Conservation (phyloP, 2,329 filamentous ascomycete genomes). For the Aureobasidium melanogenum region DNA sequence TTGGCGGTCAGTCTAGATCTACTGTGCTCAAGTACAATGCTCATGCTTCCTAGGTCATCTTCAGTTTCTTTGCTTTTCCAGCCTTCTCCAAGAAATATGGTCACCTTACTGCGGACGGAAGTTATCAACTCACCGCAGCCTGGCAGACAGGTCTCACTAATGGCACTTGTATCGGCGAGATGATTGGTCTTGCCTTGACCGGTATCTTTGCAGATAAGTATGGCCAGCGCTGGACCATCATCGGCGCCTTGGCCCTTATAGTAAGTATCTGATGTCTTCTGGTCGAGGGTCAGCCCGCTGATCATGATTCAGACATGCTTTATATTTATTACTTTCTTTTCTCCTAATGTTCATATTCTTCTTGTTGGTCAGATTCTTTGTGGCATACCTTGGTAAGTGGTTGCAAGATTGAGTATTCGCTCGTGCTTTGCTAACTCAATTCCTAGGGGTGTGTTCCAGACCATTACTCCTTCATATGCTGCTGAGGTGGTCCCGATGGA, state of each 20-base stretch:
- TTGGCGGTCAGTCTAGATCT: slow-evolving; percentile 12
- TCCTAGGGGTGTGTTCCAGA: slow-evolving; percentile 19
- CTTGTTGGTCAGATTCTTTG: slow-evolving; percentile 30
- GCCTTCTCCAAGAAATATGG: slow-evolving; percentile 31
- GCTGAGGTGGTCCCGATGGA: slow-evolving; percentile 54
- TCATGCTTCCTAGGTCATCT: slow-evolving; percentile 16
- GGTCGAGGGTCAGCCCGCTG: background rate
- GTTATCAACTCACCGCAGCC: slow-evolving; percentile 40
- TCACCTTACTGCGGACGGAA: slow-evolving; percentile 25
- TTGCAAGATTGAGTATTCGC: background rate
- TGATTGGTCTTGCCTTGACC: slow-evolving; percentile 58
- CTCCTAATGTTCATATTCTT: slow-evolving; percentile 16
- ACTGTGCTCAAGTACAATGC: background rate
- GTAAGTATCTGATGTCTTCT: slow-evolving; percentile 5
- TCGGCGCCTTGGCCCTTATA: slow-evolving; percentile 47
- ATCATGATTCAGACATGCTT: slow-evolving; percentile 4
- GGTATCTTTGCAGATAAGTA: slow-evolving; percentile 52
- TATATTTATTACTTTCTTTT: slow-evolving; percentile 14
- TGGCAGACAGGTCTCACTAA: slow-evolving; percentile 50
- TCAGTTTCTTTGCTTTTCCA: slow-evolving; percentile 24
- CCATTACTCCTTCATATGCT: slow-evolving; percentile 50
- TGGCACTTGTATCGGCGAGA: slow-evolving; percentile 52
- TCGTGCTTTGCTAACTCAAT: background rate
- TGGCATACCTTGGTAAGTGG: slow-evolving; percentile 25
- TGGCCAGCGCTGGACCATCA: slow-evolving; percentile 43